Evolutionary conservation across 768 basidiomycete species (phyloP).

Genomic region (Dendrothele bispora): DNA sequence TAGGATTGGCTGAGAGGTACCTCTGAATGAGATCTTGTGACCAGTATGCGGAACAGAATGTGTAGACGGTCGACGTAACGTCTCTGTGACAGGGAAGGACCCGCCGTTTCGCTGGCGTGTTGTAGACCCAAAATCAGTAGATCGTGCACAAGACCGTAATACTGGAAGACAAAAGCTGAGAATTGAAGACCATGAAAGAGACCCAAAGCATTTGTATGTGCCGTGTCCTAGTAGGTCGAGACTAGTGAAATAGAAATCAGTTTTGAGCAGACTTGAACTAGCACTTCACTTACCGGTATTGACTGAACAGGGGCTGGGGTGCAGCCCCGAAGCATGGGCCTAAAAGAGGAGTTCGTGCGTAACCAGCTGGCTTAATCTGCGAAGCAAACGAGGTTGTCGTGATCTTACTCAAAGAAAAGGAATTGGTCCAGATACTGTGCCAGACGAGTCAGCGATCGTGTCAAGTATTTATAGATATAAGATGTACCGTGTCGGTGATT

Average conservation of each 20-base stretch:
- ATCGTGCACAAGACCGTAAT: constrained; percentile 94
- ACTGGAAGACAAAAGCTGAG: constrained; percentile 99
- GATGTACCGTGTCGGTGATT: constrained; percentile 92
- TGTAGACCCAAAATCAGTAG: constrained; percentile 95
- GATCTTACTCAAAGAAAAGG: constrained; percentile 86
- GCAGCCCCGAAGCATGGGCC: neutral
- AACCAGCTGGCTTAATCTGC: constrained; percentile 97
- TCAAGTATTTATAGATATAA: neutral
- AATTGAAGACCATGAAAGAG: constrained; percentile 97
- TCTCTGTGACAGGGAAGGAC: constrained; percentile 95
- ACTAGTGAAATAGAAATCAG: constrained; percentile 32
- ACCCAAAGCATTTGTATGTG: constrained; percentile 95
- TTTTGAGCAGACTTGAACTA: neutral
- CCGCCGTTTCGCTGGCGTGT: constrained; percentile 97
- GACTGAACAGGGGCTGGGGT: constrained; percentile 99
- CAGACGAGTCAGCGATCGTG: constrained; percentile 14
- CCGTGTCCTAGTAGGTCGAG: constrained; percentile 95
- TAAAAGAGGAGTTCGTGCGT: constrained; percentile 16
- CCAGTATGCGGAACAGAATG: constrained; percentile 97
- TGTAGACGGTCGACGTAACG: constrained; percentile 95
- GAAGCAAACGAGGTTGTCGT: constrained; percentile 67
- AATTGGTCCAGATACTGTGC: constrained; percentile 91
- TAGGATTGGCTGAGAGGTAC: constrained; percentile 94
- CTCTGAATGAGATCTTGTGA: constrained; percentile 96
- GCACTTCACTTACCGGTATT: constrained; percentile 61